These are phyloP conservation scores for Spathaspora passalidarum DNA, from an alignment of 805 yeast species.

Conservation along the genomic window DNA sequence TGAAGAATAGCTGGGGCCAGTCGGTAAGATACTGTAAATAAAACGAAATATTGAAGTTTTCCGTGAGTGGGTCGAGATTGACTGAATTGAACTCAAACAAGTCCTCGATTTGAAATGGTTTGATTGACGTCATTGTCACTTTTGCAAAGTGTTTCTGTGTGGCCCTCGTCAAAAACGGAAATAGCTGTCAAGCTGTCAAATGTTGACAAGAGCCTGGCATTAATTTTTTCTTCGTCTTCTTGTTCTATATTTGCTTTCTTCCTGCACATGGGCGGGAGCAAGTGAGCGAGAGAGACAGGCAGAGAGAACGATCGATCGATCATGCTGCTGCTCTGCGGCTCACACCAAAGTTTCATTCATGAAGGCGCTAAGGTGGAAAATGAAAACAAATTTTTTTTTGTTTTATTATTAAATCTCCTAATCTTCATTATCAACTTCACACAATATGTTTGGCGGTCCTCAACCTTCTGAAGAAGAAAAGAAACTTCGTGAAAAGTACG, in stretches of 20 bases:
- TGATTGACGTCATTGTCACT: slow-evolving; percentile 72
- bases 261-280: no score
- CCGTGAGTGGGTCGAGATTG: slow-evolving; percentile 87
- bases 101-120: slow-evolving; percentile 87
- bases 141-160: no score
- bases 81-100: slow-evolving; percentile 68
- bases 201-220: no score
- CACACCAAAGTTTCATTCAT: background rate
- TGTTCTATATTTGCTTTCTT: no score
- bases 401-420: background rate
- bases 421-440: background rate
- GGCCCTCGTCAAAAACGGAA: no score
- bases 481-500: slow-evolving; percentile 60
- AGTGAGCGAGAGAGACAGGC: no score
- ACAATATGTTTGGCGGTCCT: slow-evolving; percentile 48
- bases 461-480: slow-evolving; percentile 61
- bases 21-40: slow-evolving; percentile 76
- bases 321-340: no score
- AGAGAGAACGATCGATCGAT: no score
- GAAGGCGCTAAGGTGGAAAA: background rate
- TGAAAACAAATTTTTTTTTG: no score
- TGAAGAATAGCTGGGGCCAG: slow-evolving; percentile 91
- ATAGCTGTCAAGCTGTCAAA: no score
- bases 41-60: slow-evolving; percentile 81
- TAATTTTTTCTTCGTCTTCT: background rate